A percentile compares a stretch with the other conserved stretches of the same genome.
Evolutionary conservation across 768 basidiomycete genomes (phyloP).

Genomic region (Suillus discolor): DNA sequence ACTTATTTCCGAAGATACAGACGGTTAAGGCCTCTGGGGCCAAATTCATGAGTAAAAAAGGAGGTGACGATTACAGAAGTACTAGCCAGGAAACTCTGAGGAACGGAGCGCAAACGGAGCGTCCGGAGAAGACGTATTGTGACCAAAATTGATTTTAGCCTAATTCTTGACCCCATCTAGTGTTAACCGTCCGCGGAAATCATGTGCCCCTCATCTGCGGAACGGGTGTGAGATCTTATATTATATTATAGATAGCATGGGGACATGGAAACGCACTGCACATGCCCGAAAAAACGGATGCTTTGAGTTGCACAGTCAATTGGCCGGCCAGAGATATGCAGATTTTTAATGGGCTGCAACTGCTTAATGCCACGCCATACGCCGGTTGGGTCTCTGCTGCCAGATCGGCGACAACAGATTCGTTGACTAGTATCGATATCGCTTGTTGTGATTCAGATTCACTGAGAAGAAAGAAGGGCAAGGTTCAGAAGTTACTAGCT

Average conservation of each 20-base stretch:
- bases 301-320: not conserved
- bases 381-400: not conserved
- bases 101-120: slow-evolving; percentile 18
- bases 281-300: slow-evolving; percentile 8
- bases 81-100: slow-evolving; percentile 20
- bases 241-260: slow-evolving; percentile 15
- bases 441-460: not conserved
- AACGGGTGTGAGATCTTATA: slow-evolving; percentile 25
- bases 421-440: not conserved
- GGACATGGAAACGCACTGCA: slow-evolving; percentile 9
- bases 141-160: slow-evolving; percentile 26
- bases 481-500: not conserved
- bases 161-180: slow-evolving; percentile 27
- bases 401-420: not conserved
- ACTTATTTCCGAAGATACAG: slow-evolving; percentile 14
- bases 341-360: not conserved
- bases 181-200: slow-evolving; percentile 34
- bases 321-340: not conserved
- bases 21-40: slow-evolving; percentile 12
- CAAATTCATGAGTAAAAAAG: slow-evolving; percentile 5
- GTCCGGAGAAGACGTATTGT: slow-evolving; percentile 15
- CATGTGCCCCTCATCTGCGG: slow-evolving; percentile 25
- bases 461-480: slow-evolving; percentile 5
- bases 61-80: slow-evolving; percentile 4
- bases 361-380: not conserved